Conservation (phyloP, 1,139 yeast genomes). For the Sugiyamaella neomexicana region DNA sequence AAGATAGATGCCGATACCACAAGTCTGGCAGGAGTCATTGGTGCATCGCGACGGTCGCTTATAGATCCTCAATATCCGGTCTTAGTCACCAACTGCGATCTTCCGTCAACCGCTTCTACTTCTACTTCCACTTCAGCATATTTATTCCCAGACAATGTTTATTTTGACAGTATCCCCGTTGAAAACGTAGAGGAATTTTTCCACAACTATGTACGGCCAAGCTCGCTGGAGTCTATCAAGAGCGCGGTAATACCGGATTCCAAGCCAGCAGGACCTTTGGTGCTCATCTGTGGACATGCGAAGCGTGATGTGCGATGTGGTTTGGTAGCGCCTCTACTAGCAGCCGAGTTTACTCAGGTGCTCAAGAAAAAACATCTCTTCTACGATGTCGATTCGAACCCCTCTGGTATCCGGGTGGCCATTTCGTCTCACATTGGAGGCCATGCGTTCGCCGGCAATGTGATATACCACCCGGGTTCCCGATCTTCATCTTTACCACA, state of each 20-base stretch:
- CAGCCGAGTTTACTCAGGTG: slow-evolving; percentile 51
- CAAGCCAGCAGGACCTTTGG: slow-evolving; percentile 18
- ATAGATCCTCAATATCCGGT: slow-evolving; percentile 50
- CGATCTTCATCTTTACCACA: not conserved
- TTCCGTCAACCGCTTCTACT: slow-evolving; percentile 22
- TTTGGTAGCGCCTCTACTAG: slow-evolving; percentile 55
- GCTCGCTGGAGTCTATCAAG: slow-evolving; percentile 2
- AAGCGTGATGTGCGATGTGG: slow-evolving; percentile 70
- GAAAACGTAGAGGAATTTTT: slow-evolving; percentile 46
- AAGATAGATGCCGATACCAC: slow-evolving; percentile 53
- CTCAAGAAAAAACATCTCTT: slow-evolving; percentile 40
- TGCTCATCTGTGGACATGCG: slow-evolving; percentile 66
- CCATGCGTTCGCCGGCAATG: slow-evolving; percentile 76
- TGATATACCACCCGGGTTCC: slow-evolving; percentile 48
- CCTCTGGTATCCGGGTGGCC: slow-evolving; percentile 50
- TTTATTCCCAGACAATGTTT: slow-evolving; percentile 58
- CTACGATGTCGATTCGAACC: slow-evolving; percentile 31
- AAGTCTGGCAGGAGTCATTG: slow-evolving; percentile 39
- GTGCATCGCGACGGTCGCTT: slow-evolving; percentile 11
- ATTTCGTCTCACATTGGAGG: slow-evolving; percentile 72
- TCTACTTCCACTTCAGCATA: slow-evolving; percentile 30
- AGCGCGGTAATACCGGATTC: slow-evolving; percentile 28
- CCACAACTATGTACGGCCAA: slow-evolving; percentile 36
- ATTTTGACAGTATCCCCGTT: slow-evolving; percentile 42
- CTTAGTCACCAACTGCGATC: slow-evolving; percentile 49